phyloP scores from a whole-genome alignment of 495 filamentous ascomycete species.

The Penicillium chermesinum region DNA sequence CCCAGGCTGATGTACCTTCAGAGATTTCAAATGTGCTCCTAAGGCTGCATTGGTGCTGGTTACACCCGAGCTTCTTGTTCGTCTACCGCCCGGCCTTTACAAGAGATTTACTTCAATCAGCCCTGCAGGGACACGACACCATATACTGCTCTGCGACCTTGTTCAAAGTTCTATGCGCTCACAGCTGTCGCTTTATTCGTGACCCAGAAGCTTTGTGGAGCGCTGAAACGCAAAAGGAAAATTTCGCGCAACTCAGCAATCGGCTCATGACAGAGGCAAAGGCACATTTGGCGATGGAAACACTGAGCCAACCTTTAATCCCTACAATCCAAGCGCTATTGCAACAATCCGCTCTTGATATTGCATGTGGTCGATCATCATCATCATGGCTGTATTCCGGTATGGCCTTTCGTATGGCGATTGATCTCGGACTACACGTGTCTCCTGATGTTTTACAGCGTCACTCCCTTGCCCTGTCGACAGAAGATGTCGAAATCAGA shows the following conservation, averaged over 20 bases:
- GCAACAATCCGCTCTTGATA: conserved; percentile 10
- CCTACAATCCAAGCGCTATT: conserved; percentile 17
- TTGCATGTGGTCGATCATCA: conserved; percentile 14
- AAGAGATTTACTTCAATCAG: conserved; percentile 7
- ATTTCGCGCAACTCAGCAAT: conserved; percentile 3
- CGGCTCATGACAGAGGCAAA: conserved; percentile 12
- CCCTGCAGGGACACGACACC: background rate
- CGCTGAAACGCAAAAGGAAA: background rate
- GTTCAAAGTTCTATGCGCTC: conserved; percentile 8
- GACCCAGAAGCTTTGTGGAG: conserved; percentile 4
- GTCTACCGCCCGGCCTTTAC: conserved; percentile 26
- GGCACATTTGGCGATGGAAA: conserved; percentile 10
- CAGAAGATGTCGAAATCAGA: conserved; percentile 24
- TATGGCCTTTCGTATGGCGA: conserved; percentile 30
- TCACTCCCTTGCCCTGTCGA: conserved; percentile 5
- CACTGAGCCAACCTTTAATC: conserved; percentile 9
- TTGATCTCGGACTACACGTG: conserved; percentile 19
- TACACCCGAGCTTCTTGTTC: conserved; percentile 23
- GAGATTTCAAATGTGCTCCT: conserved; percentile 8
- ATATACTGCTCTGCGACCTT: conserved; percentile 10
- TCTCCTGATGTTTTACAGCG: conserved; percentile 14
- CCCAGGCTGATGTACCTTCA: conserved; percentile 2
- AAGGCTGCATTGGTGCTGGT: conserved; percentile 23
- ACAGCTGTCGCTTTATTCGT: conserved; percentile 10
- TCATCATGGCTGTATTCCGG: conserved; percentile 27